Base-by-base conservation (phyloP, 257 asterid species). In the Petrea volubilis region DNA sequence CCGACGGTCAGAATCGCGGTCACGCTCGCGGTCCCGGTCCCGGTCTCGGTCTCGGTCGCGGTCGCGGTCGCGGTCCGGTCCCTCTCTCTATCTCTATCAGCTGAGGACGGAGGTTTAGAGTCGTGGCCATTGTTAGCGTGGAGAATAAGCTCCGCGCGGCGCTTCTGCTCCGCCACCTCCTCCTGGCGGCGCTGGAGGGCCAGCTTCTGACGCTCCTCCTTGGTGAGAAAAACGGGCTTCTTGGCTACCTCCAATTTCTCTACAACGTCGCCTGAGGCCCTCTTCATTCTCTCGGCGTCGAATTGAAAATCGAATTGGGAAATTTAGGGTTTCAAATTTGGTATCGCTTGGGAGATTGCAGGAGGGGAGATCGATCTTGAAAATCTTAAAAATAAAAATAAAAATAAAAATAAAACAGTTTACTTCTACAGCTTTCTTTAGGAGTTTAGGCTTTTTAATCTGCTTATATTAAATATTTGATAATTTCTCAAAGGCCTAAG, bases 161-260 rank as follows among this genome's bases (percentile, higher is more conserved):
- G 85, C 52, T 67, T 82, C 68, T 83, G 90, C 55, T 82, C 85
- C 40, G 84, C 84, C 9, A 81, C 75, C 71, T 85, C 93, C n/a
- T 87, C 89, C 78, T 83, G 77, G 50, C 91, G 89, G 73, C 91
- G 85, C 68, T 87, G 79, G 52, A 89, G 78, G 29, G 94, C 94
- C 41, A 90, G 79, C 79, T 85, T 61, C 21, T 84, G 84, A n/a
- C 93, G 90, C 85, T 89, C 86, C 67, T 81, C 87, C 64, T 81
- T 89, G 47, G 96, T 82, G 67, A 89, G 91, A 43, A 87, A 90
- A 18, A 89, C 85, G 0, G 92, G 96, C 74, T 90, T 89, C 79
- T 77, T 85, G 8, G 67, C 38, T 34, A 71, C 73, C 57, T 81
- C 90, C 15, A 64, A 33, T 41, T 75, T 76, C 8, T 77, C 60